A percentile compares a stretch with the other conserved stretches of the same genome.
These are phyloP conservation scores for Brassica balearica DNA, from an alignment of 441 rosid genomes.

Conservation along the genomic window DNA sequence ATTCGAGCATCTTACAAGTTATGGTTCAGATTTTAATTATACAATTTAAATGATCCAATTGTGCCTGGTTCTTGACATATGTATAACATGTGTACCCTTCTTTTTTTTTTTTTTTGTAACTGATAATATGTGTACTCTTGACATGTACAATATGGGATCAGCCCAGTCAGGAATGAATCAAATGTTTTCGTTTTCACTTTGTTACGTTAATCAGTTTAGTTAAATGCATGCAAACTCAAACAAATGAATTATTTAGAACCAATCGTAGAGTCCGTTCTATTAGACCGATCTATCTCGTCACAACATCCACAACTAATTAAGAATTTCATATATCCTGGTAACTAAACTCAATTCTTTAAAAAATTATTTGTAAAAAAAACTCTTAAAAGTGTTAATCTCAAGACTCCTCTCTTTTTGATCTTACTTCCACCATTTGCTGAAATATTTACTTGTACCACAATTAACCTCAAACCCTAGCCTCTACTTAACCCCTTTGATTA, in stretches of 20 bases:
- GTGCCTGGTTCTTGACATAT: background rate
- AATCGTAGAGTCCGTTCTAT: background rate
- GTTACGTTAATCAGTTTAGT: background rate
- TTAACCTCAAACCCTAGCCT: slow-evolving; percentile 42
- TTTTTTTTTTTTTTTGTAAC: too few relatives aligned
- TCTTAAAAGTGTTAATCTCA: background rate
- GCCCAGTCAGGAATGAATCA: background rate
- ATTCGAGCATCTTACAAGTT: background rate
- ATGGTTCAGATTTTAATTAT: background rate
- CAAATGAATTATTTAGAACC: background rate
- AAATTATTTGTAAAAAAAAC: background rate
- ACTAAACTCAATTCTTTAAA: background rate
- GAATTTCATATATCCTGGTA: background rate
- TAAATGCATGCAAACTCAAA: background rate
- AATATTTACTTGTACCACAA: slow-evolving; percentile 25
- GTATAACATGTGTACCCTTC: background rate
- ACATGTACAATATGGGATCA: background rate
- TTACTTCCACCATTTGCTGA: slow-evolving; percentile 17
- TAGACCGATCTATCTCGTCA: background rate
- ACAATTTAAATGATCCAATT: background rate
- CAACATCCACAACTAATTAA: background rate
- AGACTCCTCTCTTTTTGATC: slow-evolving; percentile 5
- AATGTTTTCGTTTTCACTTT: background rate
- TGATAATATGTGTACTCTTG: background rate
- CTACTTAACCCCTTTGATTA: slow-evolving; percentile 31